Percentiles rank a stretch among this genome's conserved stretches.
These are phyloP conservation scores for Yamadazyma jaroonii DNA, from an alignment of 1,139 yeast genomes.

Conservation along the genomic window DNA sequence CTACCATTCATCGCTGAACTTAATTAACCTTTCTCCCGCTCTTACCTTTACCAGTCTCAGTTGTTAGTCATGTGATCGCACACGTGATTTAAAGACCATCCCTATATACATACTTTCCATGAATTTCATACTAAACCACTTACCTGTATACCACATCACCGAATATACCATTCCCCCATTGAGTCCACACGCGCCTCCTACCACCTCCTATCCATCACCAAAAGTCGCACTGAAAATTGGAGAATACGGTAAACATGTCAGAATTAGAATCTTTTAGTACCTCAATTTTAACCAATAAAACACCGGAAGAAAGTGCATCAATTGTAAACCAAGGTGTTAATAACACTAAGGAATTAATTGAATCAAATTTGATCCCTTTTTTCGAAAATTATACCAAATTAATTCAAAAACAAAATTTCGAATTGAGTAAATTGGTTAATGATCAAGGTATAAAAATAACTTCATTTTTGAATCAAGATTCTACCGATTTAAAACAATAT, in stretches of 20 bases:
- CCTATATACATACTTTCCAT: too few species aligned
- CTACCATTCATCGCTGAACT: too few species aligned
- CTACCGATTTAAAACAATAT: conserved; percentile 33
- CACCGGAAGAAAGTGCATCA: conserved; percentile 42
- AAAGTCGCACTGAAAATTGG: too few species aligned
- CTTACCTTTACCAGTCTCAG: too few species aligned
- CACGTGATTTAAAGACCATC: too few species aligned
- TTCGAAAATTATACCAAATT: conserved; percentile 51
- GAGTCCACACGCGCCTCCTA: too few species aligned
- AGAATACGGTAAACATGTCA: conserved; percentile 9
- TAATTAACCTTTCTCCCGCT: too few species aligned
- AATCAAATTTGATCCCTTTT: conserved; percentile 47
- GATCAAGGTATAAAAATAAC: conserved; percentile 24
- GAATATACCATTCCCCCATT: too few species aligned
- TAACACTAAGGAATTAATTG: conserved; percentile 20
- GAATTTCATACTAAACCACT: too few species aligned
- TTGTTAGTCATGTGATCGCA: too few species aligned
- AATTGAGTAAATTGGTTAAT: conserved; percentile 44
- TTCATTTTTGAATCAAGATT: conserved; percentile 18
- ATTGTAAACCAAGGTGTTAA: conserved; percentile 36
- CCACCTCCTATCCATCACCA: too few species aligned
- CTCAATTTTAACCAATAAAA: conserved; percentile 40
- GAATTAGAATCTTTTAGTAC: conserved; percentile 29
- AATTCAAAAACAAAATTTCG: conserved; percentile 48
- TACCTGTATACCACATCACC: too few species aligned